Conservation (phyloP, 73 alveolate species). For the Tetrahymena borealis region DNA sequence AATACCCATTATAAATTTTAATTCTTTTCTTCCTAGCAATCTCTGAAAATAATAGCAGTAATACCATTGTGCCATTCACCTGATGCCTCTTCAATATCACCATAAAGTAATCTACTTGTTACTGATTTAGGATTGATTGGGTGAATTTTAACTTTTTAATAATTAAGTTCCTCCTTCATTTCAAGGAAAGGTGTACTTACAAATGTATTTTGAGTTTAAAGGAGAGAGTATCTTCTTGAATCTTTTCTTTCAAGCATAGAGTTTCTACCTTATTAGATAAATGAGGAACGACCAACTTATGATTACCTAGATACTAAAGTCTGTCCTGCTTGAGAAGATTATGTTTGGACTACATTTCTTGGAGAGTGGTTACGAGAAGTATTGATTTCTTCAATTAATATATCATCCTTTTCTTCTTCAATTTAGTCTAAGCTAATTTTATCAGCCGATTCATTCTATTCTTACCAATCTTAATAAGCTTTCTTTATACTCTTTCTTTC, state of each 20-base stretch:
- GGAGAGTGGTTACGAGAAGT: neutral
- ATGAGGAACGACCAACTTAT: neutral
- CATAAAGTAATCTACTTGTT: constrained; percentile 89
- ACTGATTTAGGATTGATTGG: constrained; percentile 92
- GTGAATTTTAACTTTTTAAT: constrained; percentile 57
- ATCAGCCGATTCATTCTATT: constrained; percentile 37
- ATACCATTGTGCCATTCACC: constrained; percentile 99
- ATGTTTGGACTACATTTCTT: neutral
- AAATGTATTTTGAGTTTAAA: neutral
- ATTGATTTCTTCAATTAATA: neutral
- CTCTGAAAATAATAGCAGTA: constrained; percentile 86
- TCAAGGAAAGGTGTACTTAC: neutral
- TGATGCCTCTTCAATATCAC: constrained; percentile 93
- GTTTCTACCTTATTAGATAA: neutral
- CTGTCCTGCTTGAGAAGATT: neutral
- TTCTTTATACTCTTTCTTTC: constrained; percentile 41
- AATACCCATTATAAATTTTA: constrained; percentile 83
- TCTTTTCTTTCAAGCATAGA: neutral
- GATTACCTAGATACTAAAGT: neutral
- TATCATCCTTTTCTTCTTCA: neutral
- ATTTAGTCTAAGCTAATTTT: constrained; percentile 34
- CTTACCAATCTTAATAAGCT: constrained; percentile 33
- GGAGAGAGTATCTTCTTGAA: neutral
- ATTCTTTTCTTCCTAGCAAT: constrained; percentile 77
- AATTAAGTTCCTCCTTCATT: constrained; percentile 38